These are phyloP conservation scores for Pyrenophora teres DNA, from an alignment of 2,329 filamentous ascomycete genomes.

Conservation along the genomic window DNA sequence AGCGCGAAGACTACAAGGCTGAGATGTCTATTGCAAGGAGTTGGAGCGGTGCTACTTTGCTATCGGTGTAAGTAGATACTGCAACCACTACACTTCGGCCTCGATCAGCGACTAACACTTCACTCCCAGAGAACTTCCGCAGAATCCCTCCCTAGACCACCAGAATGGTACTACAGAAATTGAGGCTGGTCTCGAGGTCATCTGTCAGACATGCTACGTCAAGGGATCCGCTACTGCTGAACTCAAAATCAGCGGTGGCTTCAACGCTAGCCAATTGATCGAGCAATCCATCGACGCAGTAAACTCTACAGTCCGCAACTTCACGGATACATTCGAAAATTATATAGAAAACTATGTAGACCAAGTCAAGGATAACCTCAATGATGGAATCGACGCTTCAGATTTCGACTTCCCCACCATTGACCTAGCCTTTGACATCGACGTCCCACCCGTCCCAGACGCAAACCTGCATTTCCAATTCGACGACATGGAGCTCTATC, in stretches of 20 bases:
- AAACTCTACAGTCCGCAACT: constrained; percentile 21
- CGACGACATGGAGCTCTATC: constrained; percentile 59
- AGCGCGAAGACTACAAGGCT: constrained; percentile 18
- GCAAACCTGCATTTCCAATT: constrained; percentile 54
- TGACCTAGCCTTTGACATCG: constrained; percentile 42
- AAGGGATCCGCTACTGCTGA: constrained; percentile 53
- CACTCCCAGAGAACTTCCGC: constrained; percentile 3
- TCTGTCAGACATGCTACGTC: constrained; percentile 58
- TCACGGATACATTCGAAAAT: constrained; percentile 17
- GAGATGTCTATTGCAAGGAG: constrained; percentile 44
- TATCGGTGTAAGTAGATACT: constrained; percentile 36
- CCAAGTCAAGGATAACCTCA: constrained; percentile 16
- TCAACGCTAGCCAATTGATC: constrained; percentile 45
- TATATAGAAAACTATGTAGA: constrained; percentile 15
- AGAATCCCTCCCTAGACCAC: constrained; percentile 14
- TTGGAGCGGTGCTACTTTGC: constrained; percentile 48
- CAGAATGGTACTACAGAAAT: constrained; percentile 15
- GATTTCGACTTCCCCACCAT: constrained; percentile 31
- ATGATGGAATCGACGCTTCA: constrained; percentile 23
- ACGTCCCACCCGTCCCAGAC: constrained; percentile 52
- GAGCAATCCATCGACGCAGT: constrained; percentile 19
- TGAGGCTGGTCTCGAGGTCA: constrained; percentile 47
- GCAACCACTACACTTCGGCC: background rate
- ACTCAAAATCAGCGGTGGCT: constrained; percentile 50
- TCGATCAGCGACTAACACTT: background rate